phyloP scores from a whole-genome alignment of 352 stramenopile genomes.

The Plasmopara muralis region DNA sequence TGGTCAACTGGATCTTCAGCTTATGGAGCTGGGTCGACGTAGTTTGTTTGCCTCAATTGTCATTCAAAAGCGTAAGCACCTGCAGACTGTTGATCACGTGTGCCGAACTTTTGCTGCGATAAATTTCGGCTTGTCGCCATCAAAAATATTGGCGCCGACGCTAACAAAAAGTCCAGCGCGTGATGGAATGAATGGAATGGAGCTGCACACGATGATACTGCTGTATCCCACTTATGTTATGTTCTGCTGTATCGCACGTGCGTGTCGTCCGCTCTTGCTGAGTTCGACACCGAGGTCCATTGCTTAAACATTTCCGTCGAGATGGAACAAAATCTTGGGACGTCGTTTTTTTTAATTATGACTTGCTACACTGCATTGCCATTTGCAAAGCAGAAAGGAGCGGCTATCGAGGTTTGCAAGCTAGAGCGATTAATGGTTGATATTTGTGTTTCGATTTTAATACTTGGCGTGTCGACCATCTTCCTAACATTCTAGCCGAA shows the following conservation, averaged over 20 bases:
- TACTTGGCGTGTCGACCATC: constrained; percentile 18
- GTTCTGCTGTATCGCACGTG: constrained; percentile 53
- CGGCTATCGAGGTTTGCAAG: constrained; percentile 17
- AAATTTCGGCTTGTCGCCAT: constrained; percentile 56
- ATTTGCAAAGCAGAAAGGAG: not conserved
- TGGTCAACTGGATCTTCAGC: constrained; percentile 44
- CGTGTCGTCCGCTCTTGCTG: constrained; percentile 31
- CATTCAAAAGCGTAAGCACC: constrained; percentile 31
- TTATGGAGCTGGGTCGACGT: constrained; percentile 54
- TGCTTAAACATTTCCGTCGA: constrained; percentile 35
- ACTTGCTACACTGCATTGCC: constrained; percentile 9
- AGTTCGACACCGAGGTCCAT: constrained; percentile 4
- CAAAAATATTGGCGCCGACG: constrained; percentile 63
- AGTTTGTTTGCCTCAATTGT: constrained; percentile 56
- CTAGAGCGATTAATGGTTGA: constrained; percentile 21
- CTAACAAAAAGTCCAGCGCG: constrained; percentile 39
- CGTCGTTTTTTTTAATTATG: constrained; percentile 19
- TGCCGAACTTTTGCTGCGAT: constrained; percentile 53
- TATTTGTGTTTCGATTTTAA: constrained; percentile 23
- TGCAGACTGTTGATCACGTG: constrained; percentile 58
- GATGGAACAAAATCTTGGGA: constrained; percentile 36
- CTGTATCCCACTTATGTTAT: constrained; percentile 53
- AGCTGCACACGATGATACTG: constrained; percentile 57
- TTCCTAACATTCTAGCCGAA: constrained; percentile 19
- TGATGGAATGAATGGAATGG: constrained; percentile 30